Base-by-base conservation (phyloP, 73 alveolate species). In the Stentor roeselii region DNA sequence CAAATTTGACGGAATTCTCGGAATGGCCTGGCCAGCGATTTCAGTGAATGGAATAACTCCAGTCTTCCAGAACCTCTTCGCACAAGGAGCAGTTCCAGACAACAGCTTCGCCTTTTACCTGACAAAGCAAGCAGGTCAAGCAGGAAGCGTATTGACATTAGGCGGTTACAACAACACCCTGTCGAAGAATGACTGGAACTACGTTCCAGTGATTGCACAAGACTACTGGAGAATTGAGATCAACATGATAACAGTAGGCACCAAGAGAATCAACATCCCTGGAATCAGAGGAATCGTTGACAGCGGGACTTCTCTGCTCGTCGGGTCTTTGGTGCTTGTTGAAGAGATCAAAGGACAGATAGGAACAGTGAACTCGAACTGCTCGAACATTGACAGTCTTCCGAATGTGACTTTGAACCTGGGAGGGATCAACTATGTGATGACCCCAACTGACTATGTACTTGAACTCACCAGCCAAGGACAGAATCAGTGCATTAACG, bases 1-100 rank as follows among this genome's bases (percentile, higher is more conserved):
- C 14, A 67, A 87, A 40, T 77, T 92, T 86, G 90, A 85, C 83
- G 97, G 97, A 30, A 92, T 92, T 88, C 85, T 92, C 34, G 97
- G 97, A 31, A 84, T 92, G 37, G 95, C 90, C 34, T 92, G 84
- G 75, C 89, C 67, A 14, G 39, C 92, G 60, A 87, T 91, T 82
- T 91, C 96, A 3, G 91, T 86, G 30, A 85, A 90, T 67, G 42
- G 76, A 31, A 74, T 60, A 78, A 88, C 91, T 58, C 74, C 74
- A 58, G 74, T 58, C 27, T 58, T 21, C 27, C 74, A 58, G 74
- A 21, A n/a, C 15, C 15, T 58, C 35, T 58, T 58, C 27, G 27
- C 15, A 2, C 74, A 21, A 1, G 74, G 74, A 58, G 74, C 27
- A 21, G 15, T 58, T n/a, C 74, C 74, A 21, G 15, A n/a, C 15